These are phyloP conservation scores for Phialophora verrucosa DNA, from an alignment of 2,329 filamentous ascomycete species.

Conservation along the genomic window DNA sequence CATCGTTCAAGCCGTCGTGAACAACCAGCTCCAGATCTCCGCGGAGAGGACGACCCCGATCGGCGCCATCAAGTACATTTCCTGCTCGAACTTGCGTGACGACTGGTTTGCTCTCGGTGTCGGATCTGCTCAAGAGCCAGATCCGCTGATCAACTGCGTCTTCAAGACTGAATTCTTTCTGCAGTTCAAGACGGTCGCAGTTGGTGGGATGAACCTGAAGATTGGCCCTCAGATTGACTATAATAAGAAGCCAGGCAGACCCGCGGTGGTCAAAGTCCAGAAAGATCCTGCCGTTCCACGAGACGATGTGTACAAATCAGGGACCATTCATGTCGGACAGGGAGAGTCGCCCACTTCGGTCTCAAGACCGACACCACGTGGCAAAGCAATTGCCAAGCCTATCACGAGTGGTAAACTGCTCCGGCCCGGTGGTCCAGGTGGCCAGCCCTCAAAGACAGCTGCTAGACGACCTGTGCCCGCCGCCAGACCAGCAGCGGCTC, in stretches of 20 bases:
- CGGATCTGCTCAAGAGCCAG: slow-evolving; percentile 87
- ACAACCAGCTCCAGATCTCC: slow-evolving; percentile 79
- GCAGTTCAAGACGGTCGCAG: slow-evolving; percentile 80
- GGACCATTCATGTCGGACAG: slow-evolving; percentile 81
- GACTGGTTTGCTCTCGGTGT: slow-evolving; percentile 96
- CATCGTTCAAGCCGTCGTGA: slow-evolving; percentile 80
- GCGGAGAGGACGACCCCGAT: slow-evolving; percentile 82
- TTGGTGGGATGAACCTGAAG: slow-evolving; percentile 79
- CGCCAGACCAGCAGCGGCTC: slow-evolving; percentile 44
- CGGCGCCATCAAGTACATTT: slow-evolving; percentile 86
- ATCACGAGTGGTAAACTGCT: slow-evolving; percentile 94
- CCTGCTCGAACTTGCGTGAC: slow-evolving; percentile 79
- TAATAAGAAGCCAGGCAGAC: slow-evolving; percentile 96
- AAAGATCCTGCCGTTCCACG: slow-evolving; percentile 77
- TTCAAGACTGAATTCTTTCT: slow-evolving; percentile 98
- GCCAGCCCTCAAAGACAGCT: slow-evolving; percentile 70
- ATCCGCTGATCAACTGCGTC: slow-evolving; percentile 90
- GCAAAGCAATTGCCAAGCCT: slow-evolving; percentile 83
- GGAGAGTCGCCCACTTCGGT: slow-evolving; percentile 83
- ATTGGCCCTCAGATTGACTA: slow-evolving; percentile 88
- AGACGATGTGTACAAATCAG: slow-evolving; percentile 92
- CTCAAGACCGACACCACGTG: slow-evolving; percentile 84
- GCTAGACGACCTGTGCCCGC: slow-evolving; percentile 43
- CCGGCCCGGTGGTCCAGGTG: slow-evolving; percentile 83
- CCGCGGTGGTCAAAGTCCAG: slow-evolving; percentile 83